A percentile compares a stretch with the other conserved stretches of the same genome.
Conservation (phyloP, 1,139 yeast genomes). For the Insectozyma bohioensis region DNA sequence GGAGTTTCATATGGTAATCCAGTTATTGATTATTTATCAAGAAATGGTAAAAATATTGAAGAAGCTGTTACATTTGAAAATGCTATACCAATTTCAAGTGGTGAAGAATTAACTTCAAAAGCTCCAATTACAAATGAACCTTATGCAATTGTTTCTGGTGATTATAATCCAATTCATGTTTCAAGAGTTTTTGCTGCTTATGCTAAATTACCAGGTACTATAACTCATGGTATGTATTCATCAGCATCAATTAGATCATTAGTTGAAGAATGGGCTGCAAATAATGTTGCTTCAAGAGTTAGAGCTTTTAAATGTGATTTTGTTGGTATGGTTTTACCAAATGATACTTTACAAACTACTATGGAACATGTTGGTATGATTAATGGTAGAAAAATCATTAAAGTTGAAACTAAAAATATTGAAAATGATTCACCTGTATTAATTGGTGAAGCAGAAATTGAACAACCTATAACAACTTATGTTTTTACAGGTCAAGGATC, state of each 20-base stretch:
- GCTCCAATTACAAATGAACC: slow-evolving; percentile 91
- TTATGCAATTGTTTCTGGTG: slow-evolving; percentile 97
- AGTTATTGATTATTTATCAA: slow-evolving; percentile 85
- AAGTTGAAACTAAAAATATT: slow-evolving; percentile 83
- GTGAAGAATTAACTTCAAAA: slow-evolving; percentile 68
- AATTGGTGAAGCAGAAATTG: slow-evolving; percentile 96
- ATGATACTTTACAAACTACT: slow-evolving; percentile 82
- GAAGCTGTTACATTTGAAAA: slow-evolving; percentile 91
- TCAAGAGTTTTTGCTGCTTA: slow-evolving; percentile 92
- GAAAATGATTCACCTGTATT: slow-evolving; percentile 77
- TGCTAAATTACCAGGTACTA: slow-evolving; percentile 94
- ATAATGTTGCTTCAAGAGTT: slow-evolving; percentile 92
- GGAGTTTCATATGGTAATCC: slow-evolving; percentile 97
- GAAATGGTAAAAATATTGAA: slow-evolving; percentile 93
- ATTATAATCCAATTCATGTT: slow-evolving; percentile 97
- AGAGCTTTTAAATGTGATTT: slow-evolving; percentile 90
- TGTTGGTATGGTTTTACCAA: slow-evolving; percentile 97
- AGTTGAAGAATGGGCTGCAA: slow-evolving; percentile 99
- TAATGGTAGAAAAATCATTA: slow-evolving; percentile 95
- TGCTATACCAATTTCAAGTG: slow-evolving; percentile 82
- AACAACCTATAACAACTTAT: slow-evolving; percentile 94
- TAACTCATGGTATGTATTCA: slow-evolving; percentile 98
- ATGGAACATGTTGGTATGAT: slow-evolving; percentile 98
- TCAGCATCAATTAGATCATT: slow-evolving; percentile 92
- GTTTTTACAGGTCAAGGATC: slow-evolving; percentile 99